Evolutionary conservation across 2,329 filamentous ascomycete genomes (phyloP).

Genomic region (Cadophora gregata): DNA sequence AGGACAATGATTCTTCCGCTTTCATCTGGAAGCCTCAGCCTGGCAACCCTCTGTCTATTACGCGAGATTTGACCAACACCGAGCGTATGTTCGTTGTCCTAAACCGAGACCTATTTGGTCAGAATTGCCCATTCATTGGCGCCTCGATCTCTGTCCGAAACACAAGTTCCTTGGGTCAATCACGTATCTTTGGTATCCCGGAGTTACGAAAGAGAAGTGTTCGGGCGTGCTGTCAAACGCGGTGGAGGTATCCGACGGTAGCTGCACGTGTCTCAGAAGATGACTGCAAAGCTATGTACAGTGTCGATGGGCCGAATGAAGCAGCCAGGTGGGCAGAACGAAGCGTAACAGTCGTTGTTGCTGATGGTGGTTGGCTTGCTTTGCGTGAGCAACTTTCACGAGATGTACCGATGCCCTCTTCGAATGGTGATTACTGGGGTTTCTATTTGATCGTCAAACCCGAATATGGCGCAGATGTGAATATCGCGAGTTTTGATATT

Average conservation of each 20-base stretch:
- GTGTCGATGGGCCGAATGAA: neutral
- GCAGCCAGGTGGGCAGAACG: neutral
- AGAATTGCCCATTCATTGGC: slow-evolving; percentile 25
- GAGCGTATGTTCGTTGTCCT: slow-evolving; percentile 26
- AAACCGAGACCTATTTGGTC: slow-evolving; percentile 23
- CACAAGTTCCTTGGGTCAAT: neutral
- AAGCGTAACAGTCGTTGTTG: neutral
- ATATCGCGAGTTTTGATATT: neutral
- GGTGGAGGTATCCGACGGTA: neutral
- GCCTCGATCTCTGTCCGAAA: slow-evolving; percentile 17
- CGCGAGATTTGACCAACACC: slow-evolving; percentile 19
- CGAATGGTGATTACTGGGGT: neutral
- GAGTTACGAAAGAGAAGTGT: neutral
- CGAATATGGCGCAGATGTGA: neutral
- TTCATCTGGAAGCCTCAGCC: neutral
- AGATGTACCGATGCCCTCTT: neutral
- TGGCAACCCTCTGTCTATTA: neutral
- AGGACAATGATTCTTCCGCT: neutral
- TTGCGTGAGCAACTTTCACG: neutral
- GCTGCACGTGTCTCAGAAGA: neutral
- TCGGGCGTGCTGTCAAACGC: neutral
- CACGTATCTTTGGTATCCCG: neutral
- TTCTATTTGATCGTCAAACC: neutral
- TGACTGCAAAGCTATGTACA: neutral
- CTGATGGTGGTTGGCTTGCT: neutral